phyloP scores from a whole-genome alignment of 163 green algal species.

The Scenedesmus sp. region DNA sequence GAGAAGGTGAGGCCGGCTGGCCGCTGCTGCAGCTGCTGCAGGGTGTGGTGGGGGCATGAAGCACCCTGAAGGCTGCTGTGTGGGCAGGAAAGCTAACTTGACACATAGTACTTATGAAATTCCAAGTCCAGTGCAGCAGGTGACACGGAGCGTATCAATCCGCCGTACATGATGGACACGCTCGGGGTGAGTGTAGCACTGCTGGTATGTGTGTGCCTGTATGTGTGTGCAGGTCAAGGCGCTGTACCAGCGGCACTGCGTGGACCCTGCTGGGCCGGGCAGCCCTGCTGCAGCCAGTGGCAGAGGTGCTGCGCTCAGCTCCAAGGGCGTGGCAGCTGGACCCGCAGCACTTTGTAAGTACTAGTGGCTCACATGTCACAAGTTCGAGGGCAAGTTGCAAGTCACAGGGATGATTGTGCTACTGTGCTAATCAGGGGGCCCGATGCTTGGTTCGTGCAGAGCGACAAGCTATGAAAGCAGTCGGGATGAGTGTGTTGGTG shows the following conservation, averaged over 20 bases:
- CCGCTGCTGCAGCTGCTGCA: neutral
- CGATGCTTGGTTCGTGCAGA: too few species aligned
- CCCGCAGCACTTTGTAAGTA: neutral
- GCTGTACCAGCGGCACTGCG: slow-evolving; percentile 87
- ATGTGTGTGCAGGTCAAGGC: slow-evolving; percentile 68
- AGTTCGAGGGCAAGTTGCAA: too few species aligned
- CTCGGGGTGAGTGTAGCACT: neutral
- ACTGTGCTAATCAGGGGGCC: too few species aligned
- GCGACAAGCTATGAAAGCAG: neutral
- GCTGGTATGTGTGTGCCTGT: slow-evolving; percentile 5
- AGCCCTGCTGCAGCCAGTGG: slow-evolving; percentile 16
- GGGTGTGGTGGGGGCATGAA: too few species aligned
- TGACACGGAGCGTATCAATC: too few species aligned
- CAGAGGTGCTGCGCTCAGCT: neutral
- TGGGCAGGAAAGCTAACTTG: too few species aligned
- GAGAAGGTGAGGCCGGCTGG: slow-evolving; percentile 70
- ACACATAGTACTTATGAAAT: too few species aligned
- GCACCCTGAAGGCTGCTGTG: too few species aligned
- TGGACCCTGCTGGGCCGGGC: slow-evolving; percentile 59
- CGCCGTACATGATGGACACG: too few species aligned
- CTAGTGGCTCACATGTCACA: neutral
- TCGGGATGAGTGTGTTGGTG: neutral
- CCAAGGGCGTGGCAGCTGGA: neutral
- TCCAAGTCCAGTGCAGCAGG: too few species aligned
- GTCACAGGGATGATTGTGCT: too few species aligned